Conservation (phyloP, 176 grass and related monocot genomes). For the Cymbopogon citratus region DNA sequence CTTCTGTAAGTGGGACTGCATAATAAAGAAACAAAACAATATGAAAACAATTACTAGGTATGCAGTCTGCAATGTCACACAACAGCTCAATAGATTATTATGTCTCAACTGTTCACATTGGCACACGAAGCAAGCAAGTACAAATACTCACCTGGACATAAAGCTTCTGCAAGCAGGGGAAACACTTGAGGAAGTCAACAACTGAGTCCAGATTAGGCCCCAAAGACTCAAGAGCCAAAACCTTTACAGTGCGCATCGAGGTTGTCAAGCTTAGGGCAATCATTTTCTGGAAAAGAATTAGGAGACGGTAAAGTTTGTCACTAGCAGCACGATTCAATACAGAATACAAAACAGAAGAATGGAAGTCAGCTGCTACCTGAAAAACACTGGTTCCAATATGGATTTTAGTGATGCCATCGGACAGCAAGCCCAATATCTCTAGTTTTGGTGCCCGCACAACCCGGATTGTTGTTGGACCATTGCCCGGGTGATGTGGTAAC, state of each 20-base stretch:
- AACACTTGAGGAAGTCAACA: background rate
- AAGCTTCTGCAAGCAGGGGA: slow-evolving; percentile 1
- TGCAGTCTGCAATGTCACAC: background rate
- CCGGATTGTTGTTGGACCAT: too few relatives aligned
- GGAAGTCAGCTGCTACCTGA: background rate
- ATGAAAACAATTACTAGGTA: background rate
- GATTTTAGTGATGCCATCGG: too few relatives aligned
- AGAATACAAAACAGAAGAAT: background rate
- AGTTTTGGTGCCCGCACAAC: too few relatives aligned
- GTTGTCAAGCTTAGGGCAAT: background rate
- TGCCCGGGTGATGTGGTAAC: too few relatives aligned
- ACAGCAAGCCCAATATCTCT: too few relatives aligned
- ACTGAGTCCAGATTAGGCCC: slow-evolving; percentile 5
- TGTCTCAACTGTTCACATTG: background rate
- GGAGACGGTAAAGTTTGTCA: background rate
- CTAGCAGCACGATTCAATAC: too few relatives aligned
- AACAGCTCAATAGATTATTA: background rate
- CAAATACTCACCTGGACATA: background rate
- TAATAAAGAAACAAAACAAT: background rate
- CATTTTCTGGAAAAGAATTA: background rate
- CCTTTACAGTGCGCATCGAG: background rate
- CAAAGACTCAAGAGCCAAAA: background rate
- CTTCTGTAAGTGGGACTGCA: background rate
- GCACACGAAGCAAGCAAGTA: background rate
- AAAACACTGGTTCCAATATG: background rate